Evolutionary conservation across 179 eudicot species (phyloP).

Genomic region (Vitellaria paradoxa): DNA sequence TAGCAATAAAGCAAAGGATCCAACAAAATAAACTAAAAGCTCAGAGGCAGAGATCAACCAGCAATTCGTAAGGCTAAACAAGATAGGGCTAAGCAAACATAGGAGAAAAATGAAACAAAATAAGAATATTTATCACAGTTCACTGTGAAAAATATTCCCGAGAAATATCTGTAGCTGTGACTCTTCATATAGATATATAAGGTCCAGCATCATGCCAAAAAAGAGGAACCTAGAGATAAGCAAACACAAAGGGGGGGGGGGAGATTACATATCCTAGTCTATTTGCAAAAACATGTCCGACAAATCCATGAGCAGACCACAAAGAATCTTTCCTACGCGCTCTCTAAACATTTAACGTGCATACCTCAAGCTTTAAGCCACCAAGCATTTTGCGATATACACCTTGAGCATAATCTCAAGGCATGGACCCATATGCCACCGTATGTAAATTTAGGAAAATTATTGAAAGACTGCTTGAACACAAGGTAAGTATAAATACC

Average conservation of each 20-base stretch:
- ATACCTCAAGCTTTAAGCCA: background rate
- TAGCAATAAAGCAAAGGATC: background rate
- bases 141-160: background rate
- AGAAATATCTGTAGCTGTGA: background rate
- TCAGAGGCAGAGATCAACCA: background rate
- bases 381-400: background rate
- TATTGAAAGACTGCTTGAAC: background rate
- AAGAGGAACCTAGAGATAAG: background rate
- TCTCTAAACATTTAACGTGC: background rate
- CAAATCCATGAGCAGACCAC: background rate
- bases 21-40: background rate
- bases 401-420: background rate
- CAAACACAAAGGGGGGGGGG: background rate
- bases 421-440: background rate
- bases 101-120: background rate
- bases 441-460: background rate
- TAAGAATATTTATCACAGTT: background rate
- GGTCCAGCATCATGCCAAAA: background rate
- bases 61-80: background rate
- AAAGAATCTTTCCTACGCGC: background rate
- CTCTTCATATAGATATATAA: background rate
- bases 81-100: background rate
- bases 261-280: background rate
- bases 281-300: background rate
- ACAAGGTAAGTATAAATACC: background rate